Evolutionary conservation across 768 basidiomycete species (phyloP).

Genomic region (Clavulina sp.): DNA sequence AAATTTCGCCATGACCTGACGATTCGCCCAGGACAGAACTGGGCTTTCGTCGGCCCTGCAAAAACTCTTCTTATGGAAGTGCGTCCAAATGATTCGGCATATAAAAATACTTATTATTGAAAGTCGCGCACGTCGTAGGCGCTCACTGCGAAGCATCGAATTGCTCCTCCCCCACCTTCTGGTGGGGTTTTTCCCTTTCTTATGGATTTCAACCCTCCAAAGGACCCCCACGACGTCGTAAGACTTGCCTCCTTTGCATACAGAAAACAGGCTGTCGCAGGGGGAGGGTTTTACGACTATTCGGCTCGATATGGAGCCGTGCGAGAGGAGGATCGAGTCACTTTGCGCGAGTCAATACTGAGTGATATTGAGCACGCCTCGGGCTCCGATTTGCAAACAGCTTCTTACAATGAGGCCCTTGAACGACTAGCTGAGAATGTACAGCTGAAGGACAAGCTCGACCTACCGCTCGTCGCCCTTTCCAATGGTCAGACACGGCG

Average conservation of each 20-base stretch:
- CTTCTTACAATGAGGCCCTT: neutral
- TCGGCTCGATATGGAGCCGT: constrained; percentile 83
- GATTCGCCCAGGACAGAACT: neutral
- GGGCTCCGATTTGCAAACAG: neutral
- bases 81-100: too few relatives aligned
- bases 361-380: constrained; percentile 17
- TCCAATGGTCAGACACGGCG: constrained; percentile 86
- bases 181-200: constrained; percentile 69
- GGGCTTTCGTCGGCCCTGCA: neutral
- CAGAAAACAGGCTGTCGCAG: constrained; percentile 27
- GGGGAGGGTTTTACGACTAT: constrained; percentile 78
- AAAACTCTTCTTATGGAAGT: neutral
- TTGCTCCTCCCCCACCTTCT: constrained; percentile 43
- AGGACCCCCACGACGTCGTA: constrained; percentile 34
- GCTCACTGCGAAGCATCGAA: constrained; percentile 51
- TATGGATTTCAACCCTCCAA: constrained; percentile 18
- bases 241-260: constrained; percentile 52
- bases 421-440: constrained; percentile 21
- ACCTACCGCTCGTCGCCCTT: constrained; percentile 67
- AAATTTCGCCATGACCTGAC: too few relatives aligned
- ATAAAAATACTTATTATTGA: constrained; percentile 1
- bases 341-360: constrained; percentile 55
- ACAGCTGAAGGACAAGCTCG: constrained; percentile 44
- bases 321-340: constrained; percentile 64
- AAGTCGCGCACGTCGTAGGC: constrained; percentile 41